Evolutionary conservation across 2,329 filamentous ascomycete species (phyloP).

Genomic region (Gyromitra esculenta): DNA sequence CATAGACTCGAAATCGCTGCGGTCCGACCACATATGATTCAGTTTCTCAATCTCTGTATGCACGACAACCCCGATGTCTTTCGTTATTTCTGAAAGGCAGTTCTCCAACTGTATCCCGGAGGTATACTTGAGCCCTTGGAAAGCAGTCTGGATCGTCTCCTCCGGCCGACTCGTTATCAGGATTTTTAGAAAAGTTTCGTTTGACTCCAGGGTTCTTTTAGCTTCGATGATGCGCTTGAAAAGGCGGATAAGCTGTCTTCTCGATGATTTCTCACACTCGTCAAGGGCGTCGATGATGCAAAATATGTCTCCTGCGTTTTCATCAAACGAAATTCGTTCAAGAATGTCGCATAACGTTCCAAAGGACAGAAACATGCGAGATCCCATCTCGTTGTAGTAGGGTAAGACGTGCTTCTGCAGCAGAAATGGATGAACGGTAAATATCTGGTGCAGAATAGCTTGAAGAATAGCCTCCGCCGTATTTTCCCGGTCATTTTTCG

Average conservation of each 20-base stretch:
- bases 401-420: constrained; percentile 41
- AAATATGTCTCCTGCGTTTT: constrained; percentile 30
- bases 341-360: constrained; percentile 46
- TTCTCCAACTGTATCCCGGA: constrained; percentile 31
- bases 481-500: constrained; percentile 28
- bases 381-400: constrained; percentile 40
- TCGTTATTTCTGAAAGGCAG: constrained; percentile 23
- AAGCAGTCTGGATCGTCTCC: constrained; percentile 33
- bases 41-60: constrained; percentile 36
- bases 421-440: constrained; percentile 42
- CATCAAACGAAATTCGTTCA: constrained; percentile 38
- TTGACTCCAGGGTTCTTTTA: constrained; percentile 34
- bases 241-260: constrained; percentile 44
- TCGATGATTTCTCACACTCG: constrained; percentile 46
- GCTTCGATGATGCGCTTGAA: constrained; percentile 41
- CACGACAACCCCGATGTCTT: constrained; percentile 32
- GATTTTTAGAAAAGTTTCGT: constrained; percentile 33
- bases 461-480: constrained; percentile 36
- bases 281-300: constrained; percentile 45
- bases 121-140: constrained; percentile 42
- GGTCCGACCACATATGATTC: constrained; percentile 43
- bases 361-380: constrained; percentile 40
- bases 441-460: constrained; percentile 35
- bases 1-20: constrained; percentile 22
- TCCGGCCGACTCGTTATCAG: constrained; percentile 40